These are phyloP conservation scores for Sanghuangporus sanghuang DNA, from an alignment of 1,284 basidiomycete species.

Conservation along the genomic window DNA sequence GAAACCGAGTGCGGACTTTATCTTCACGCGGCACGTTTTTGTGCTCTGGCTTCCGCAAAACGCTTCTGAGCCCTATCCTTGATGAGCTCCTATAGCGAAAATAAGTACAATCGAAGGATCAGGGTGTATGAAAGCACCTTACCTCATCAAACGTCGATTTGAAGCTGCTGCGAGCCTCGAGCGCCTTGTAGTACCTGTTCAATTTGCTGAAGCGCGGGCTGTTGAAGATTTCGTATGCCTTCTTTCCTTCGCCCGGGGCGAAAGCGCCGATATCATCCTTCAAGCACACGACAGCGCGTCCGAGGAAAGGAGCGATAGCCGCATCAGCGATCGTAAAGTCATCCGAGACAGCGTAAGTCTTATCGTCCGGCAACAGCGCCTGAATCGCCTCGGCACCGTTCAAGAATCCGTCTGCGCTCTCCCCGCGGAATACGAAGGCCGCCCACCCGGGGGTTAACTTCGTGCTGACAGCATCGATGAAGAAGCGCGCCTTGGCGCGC, in stretches of 20 bases:
- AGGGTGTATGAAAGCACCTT: background rate
- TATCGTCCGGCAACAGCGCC: slow-evolving; percentile 34
- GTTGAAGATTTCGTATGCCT: slow-evolving; percentile 34
- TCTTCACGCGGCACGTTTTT: background rate
- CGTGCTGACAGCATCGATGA: slow-evolving; percentile 46
- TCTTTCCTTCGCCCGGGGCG: slow-evolving; percentile 35
- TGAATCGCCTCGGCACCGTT: slow-evolving; percentile 38
- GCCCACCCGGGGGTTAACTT: slow-evolving; percentile 36
- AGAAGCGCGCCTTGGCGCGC: slow-evolving; percentile 54
- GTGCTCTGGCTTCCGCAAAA: background rate
- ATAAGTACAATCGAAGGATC: background rate
- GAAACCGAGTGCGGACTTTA: background rate
- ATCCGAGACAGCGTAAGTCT: slow-evolving; percentile 38
- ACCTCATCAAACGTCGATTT: slow-evolving; percentile 42
- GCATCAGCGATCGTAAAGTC: slow-evolving; percentile 34
- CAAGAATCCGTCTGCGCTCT: slow-evolving; percentile 35
- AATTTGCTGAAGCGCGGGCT: slow-evolving; percentile 39
- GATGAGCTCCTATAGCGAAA: background rate
- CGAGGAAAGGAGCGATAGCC: slow-evolving; percentile 31
- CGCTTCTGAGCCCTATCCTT: background rate
- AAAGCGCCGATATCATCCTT: slow-evolving; percentile 40
- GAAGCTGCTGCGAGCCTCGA: slow-evolving; percentile 43
- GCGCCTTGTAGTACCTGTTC: slow-evolving; percentile 35
- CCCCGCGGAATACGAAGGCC: slow-evolving; percentile 35
- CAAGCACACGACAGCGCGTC: slow-evolving; percentile 34